Conservation (phyloP, 805 yeast genomes). For the Grigorovia yakushimaensis region DNA sequence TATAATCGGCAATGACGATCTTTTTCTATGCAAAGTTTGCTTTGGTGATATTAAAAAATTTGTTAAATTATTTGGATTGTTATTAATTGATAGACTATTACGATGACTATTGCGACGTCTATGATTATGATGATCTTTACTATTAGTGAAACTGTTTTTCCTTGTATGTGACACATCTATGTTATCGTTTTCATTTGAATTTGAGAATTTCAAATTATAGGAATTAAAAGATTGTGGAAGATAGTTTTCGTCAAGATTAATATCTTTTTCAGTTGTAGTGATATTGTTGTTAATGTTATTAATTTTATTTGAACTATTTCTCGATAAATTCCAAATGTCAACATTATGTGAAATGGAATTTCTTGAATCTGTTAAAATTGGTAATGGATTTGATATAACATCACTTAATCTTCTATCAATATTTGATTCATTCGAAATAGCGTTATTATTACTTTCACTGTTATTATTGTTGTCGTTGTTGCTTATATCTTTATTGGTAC, state of each 20-base stretch:
- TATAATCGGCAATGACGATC: slow-evolving; percentile 8
- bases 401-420: slow-evolving; percentile 7
- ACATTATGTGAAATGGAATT: slow-evolving; percentile 23
- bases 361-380: slow-evolving; percentile 12
- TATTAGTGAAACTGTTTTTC: not conserved
- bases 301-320: slow-evolving; percentile 3
- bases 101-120: not conserved
- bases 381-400: slow-evolving; percentile 10
- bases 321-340: slow-evolving; percentile 23
- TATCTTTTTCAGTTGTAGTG: not conserved
- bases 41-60: slow-evolving; percentile 5
- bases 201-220: slow-evolving; percentile 18
- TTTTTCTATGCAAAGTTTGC: slow-evolving; percentile 3
- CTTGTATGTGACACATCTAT: not conserved
- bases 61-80: not conserved
- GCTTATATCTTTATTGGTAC: not conserved
- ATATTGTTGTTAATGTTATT: not conserved
- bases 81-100: not conserved
- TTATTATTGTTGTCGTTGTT: not conserved
- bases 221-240: slow-evolving; percentile 20
- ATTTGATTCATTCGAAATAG: not conserved
- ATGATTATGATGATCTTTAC: not conserved
- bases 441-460: not conserved
- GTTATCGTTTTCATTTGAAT: slow-evolving; percentile 3
- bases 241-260: slow-evolving; percentile 11